A percentile compares a stretch with the other conserved stretches of the same genome.
Conservation (phyloP, 176 grass and related monocot species). For the Aechmea fasciata region DNA sequence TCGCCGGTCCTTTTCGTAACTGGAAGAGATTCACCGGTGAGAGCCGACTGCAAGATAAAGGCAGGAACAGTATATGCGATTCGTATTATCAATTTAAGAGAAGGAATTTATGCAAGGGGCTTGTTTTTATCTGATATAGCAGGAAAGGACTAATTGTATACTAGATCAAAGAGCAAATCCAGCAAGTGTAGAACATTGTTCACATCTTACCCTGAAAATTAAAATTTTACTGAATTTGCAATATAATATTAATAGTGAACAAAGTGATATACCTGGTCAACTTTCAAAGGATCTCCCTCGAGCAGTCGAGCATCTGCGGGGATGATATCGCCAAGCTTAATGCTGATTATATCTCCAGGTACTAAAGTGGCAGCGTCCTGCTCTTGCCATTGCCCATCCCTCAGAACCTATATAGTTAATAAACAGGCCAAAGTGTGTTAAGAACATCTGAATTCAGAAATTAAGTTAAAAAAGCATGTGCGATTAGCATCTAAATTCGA, state of each 20-base stretch:
- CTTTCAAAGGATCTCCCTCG: slow-evolving; percentile 73
- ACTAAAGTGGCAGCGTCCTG: slow-evolving; percentile 56
- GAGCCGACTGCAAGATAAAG: slow-evolving; percentile 44
- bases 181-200: neutral
- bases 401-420: slow-evolving; percentile 38
- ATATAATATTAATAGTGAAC: neutral
- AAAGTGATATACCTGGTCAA: slow-evolving; percentile 54
- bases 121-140: neutral
- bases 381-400: slow-evolving; percentile 68
- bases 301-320: slow-evolving; percentile 66
- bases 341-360: slow-evolving; percentile 66
- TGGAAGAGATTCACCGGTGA: slow-evolving; percentile 75
- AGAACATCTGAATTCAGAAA: too few relatives aligned
- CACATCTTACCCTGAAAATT: neutral
- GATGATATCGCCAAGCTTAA: slow-evolving; percentile 74
- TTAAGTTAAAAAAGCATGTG: too few relatives aligned
- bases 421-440: neutral
- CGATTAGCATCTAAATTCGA: neutral
- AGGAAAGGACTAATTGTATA: neutral
- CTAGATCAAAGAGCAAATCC: neutral
- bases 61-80: neutral
- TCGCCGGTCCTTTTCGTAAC: slow-evolving; percentile 54
- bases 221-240: neutral
- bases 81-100: neutral
- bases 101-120: neutral